Percentiles rank a stretch among this genome's conserved stretches.
Evolutionary conservation across 1,284 basidiomycete genomes (phyloP).

Genomic region (Ustilago hordei): DNA sequence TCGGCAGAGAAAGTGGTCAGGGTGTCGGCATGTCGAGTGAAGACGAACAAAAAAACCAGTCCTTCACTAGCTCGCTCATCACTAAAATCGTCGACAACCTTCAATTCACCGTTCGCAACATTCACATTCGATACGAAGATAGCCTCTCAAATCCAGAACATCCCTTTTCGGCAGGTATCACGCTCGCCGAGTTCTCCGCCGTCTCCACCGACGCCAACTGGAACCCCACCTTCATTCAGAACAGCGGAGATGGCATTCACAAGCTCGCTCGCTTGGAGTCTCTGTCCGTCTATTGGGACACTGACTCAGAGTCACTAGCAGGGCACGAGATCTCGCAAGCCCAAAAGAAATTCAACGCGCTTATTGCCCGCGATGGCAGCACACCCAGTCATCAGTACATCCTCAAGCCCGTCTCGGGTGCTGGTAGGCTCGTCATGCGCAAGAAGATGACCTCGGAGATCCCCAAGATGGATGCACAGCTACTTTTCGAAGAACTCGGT

Average conservation of each 20-base stretch:
- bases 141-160: conserved; percentile 93
- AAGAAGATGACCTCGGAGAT: conserved; percentile 76
- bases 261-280: conserved; percentile 91
- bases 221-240: conserved; percentile 95
- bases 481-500: conserved; percentile 94
- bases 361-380: conserved; percentile 71
- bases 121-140: conserved; percentile 89
- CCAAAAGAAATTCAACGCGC: conserved; percentile 81
- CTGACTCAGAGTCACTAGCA: conserved; percentile 85
- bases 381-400: conserved; percentile 84
- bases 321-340: conserved; percentile 76
- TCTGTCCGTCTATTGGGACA: conserved; percentile 94
- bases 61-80: conserved; percentile 84
- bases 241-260: conserved; percentile 86
- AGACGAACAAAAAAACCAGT: conserved; percentile 81
- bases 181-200: conserved; percentile 90
- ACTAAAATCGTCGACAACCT: conserved; percentile 96
- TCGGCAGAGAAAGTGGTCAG: conserved; percentile 70
- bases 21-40: conserved; percentile 70
- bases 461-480: conserved; percentile 85
- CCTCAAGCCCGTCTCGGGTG: conserved; percentile 93
- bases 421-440: conserved; percentile 89
- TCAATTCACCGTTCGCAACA: conserved; percentile 82
- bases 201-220: conserved; percentile 92
- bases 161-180: conserved; percentile 92